Conservation (phyloP, 2,329 filamentous ascomycete species). For the Magnaporthiopsis rhizophila region DNA sequence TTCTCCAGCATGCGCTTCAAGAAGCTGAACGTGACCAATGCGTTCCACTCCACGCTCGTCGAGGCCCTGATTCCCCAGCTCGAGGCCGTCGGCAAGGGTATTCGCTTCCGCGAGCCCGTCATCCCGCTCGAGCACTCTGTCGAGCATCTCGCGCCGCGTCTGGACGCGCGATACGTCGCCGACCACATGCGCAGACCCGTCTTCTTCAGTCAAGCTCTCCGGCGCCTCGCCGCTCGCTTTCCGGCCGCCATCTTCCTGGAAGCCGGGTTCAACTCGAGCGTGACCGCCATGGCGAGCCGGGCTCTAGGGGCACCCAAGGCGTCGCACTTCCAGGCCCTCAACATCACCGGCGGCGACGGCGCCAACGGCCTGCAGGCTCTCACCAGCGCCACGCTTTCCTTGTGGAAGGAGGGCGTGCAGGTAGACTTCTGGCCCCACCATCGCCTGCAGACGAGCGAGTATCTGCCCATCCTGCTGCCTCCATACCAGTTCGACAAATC, state of each 20-base stretch:
- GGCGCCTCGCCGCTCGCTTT: conserved; percentile 25
- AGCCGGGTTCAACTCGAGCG: conserved; percentile 30
- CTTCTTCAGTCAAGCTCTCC: conserved; percentile 32
- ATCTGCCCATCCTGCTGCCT: conserved; percentile 23
- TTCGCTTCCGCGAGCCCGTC: conserved; percentile 23
- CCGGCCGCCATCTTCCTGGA: conserved; percentile 28
- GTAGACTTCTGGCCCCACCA: conserved; percentile 30
- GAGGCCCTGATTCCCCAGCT: conserved; percentile 17
- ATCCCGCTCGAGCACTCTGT: conserved; percentile 25
- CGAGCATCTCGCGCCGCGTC: conserved; percentile 6
- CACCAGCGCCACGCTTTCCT: conserved; percentile 16
- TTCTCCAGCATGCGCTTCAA: conserved; percentile 17
- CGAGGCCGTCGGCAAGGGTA: conserved; percentile 16
- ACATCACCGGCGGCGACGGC: conserved; percentile 15
- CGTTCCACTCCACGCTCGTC: conserved; percentile 36
- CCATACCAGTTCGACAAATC: conserved; percentile 33
- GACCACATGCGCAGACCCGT: conserved; percentile 35
- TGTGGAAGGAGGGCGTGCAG: conserved; percentile 32
- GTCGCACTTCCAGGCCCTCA: conserved; percentile 18
- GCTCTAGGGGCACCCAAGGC: conserved; percentile 13
- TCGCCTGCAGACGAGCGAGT: conserved; percentile 17
- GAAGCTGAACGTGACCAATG: conserved; percentile 35
- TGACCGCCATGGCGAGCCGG: conserved; percentile 24
- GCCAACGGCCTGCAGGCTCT: conserved; percentile 12
- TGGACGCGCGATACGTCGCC: conserved; percentile 15